A percentile compares a stretch with the other conserved stretches of the same genome.
Conservation (phyloP, 2,329 filamentous ascomycete species). For the Fusarium illudens region DNA sequence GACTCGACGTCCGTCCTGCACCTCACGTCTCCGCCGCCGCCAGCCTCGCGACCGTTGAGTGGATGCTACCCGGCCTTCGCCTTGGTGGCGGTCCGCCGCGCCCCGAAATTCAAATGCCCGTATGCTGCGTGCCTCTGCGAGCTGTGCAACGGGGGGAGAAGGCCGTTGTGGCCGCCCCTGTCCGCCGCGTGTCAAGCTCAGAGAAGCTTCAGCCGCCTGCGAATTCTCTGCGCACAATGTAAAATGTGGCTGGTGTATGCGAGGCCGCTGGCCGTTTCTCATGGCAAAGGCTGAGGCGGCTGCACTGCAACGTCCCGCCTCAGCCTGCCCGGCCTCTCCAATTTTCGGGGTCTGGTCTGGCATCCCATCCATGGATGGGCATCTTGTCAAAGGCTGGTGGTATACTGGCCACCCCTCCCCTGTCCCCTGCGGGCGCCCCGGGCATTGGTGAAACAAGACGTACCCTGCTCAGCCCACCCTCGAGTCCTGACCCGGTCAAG, state of each 20-base stretch:
- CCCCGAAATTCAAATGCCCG: slow-evolving; percentile 13
- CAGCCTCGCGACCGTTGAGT: slow-evolving; percentile 37
- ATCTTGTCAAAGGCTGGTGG: slow-evolving; percentile 31
- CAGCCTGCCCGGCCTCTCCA: slow-evolving; percentile 37
- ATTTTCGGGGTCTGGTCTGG: slow-evolving; percentile 30
- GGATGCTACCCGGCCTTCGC: slow-evolving; percentile 17
- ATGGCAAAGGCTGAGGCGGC: slow-evolving; percentile 26
- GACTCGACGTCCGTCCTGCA: slow-evolving; percentile 6
- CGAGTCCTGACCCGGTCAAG: slow-evolving; percentile 54
- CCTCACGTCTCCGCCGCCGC: not conserved
- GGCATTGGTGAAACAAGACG: slow-evolving; percentile 61
- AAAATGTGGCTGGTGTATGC: slow-evolving; percentile 39
- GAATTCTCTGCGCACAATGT: slow-evolving; percentile 11
- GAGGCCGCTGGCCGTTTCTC: slow-evolving; percentile 22
- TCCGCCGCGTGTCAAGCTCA: slow-evolving; percentile 5
- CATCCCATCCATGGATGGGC: slow-evolving; percentile 10
- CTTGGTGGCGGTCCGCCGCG: slow-evolving; percentile 24
- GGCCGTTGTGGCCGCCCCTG: slow-evolving; percentile 11
- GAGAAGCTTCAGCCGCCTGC: slow-evolving; percentile 10
- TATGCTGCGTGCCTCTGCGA: slow-evolving; percentile 5
- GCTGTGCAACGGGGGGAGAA: slow-evolving; percentile 15
- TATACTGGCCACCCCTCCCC: slow-evolving; percentile 38
- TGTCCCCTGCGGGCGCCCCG: slow-evolving; percentile 48
- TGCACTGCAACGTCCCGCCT: slow-evolving; percentile 41
- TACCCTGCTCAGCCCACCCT: slow-evolving; percentile 58